These are phyloP conservation scores for Metschnikowia arizonensis DNA, from an alignment of 805 yeast genomes.

Conservation along the genomic window DNA sequence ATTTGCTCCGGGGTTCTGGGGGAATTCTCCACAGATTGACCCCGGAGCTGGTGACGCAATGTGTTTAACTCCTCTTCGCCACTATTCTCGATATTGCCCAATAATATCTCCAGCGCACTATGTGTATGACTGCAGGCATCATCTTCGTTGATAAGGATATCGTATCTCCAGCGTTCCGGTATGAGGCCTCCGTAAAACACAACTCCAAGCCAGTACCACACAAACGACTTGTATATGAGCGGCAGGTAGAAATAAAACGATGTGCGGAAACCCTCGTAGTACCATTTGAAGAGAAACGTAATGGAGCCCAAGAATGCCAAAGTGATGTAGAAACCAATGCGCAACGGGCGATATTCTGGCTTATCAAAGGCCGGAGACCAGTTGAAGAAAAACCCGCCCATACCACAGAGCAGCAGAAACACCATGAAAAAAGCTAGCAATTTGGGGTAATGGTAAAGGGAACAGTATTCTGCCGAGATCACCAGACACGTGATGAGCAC, in stretches of 20 bases:
- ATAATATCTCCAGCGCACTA: slow-evolving; percentile 28
- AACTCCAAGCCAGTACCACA: slow-evolving; percentile 78
- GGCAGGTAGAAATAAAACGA: slow-evolving; percentile 62
- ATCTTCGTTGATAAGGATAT: slow-evolving; percentile 52
- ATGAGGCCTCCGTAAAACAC: slow-evolving; percentile 80
- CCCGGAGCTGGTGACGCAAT: slow-evolving; percentile 2
- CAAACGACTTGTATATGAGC: slow-evolving; percentile 58
- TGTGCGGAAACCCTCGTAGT: slow-evolving; percentile 50
- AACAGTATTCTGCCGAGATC: slow-evolving; percentile 77
- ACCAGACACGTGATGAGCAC: slow-evolving; percentile 85
- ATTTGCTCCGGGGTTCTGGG: neutral
- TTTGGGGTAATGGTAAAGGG: slow-evolving; percentile 62
- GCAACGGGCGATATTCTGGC: slow-evolving; percentile 74
- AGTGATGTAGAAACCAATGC: slow-evolving; percentile 77
- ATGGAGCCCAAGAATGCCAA: slow-evolving; percentile 72
- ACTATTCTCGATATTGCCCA: slow-evolving; percentile 33
- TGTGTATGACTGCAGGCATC: slow-evolving; percentile 20
- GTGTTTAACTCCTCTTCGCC: slow-evolving; percentile 34
- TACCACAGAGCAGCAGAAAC: slow-evolving; percentile 64
- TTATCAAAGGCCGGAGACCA: slow-evolving; percentile 92
- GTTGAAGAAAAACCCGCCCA: slow-evolving; percentile 69
- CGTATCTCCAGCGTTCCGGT: slow-evolving; percentile 85
- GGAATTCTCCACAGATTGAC: neutral
- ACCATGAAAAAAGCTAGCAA: slow-evolving; percentile 46
- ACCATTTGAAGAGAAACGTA: slow-evolving; percentile 54